phyloP scores from a whole-genome alignment of 257 asterid genomes.

The Ophiorrhiza pumila region DNA sequence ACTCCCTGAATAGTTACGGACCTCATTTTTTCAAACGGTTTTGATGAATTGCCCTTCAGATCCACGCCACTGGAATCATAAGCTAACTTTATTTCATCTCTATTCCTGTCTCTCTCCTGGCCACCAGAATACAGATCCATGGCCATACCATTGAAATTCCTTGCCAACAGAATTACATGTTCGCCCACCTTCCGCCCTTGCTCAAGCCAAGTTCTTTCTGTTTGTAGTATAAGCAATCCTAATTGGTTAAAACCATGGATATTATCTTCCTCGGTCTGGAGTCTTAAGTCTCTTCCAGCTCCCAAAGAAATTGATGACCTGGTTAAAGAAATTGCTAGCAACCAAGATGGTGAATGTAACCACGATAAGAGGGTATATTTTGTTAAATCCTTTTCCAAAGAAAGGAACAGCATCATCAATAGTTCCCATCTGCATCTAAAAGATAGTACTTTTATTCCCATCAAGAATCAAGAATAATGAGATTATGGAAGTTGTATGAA shows the following conservation, averaged over 20 bases:
- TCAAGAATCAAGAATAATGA: slow-evolving; percentile 81
- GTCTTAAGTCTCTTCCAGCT: slow-evolving; percentile 84
- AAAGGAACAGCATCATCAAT: slow-evolving; percentile 89
- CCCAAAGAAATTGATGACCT: slow-evolving; percentile 81
- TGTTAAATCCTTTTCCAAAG: slow-evolving; percentile 89
- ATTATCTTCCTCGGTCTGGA: slow-evolving; percentile 73
- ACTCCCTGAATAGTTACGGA: slow-evolving; percentile 61
- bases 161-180: slow-evolving; percentile 92
- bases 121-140: slow-evolving; percentile 72
- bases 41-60: slow-evolving; percentile 67
- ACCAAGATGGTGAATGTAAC: slow-evolving; percentile 86
- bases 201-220: slow-evolving; percentile 92
- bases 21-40: slow-evolving; percentile 49
- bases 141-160: slow-evolving; percentile 73
- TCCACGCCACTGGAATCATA: slow-evolving; percentile 44
- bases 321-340: slow-evolving; percentile 90
- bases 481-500: slow-evolving; percentile 96
- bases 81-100: slow-evolving; percentile 45
- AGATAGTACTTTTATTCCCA: slow-evolving; percentile 60
- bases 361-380: slow-evolving; percentile 96
- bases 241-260: slow-evolving; percentile 94
- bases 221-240: slow-evolving; percentile 87
- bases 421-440: slow-evolving; percentile 97
- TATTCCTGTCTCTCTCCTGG: slow-evolving; percentile 34
- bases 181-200: slow-evolving; percentile 93